Evolutionary conservation across 352 stramenopile species (phyloP).

Genomic region (Thalassiosira allenii): DNA sequence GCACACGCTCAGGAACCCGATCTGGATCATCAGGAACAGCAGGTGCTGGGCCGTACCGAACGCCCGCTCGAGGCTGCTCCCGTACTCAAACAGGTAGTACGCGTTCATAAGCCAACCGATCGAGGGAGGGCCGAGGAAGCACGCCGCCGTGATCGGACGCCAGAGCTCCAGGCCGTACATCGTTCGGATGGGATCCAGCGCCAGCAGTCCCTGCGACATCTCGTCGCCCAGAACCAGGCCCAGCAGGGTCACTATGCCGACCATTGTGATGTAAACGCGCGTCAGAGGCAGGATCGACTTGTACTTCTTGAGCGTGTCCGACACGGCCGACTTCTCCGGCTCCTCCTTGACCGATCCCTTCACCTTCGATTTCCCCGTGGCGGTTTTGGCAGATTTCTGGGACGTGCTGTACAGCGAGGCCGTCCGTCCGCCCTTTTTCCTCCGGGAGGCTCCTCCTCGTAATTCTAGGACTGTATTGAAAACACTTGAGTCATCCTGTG

Average conservation of each 20-base stretch:
- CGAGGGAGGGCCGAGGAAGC: constrained; percentile 79
- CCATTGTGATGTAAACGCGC: constrained; percentile 81
- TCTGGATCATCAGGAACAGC: constrained; percentile 80
- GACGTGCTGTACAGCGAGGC: constrained; percentile 55
- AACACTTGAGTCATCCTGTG: neutral
- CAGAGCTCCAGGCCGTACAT: constrained; percentile 83
- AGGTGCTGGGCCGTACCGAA: constrained; percentile 82
- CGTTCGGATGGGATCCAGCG: constrained; percentile 78
- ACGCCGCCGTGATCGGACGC: constrained; percentile 81
- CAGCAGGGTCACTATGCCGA: constrained; percentile 75
- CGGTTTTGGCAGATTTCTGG: constrained; percentile 60
- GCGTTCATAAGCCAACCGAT: constrained; percentile 83
- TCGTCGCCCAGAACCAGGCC: constrained; percentile 83
- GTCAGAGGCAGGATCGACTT: constrained; percentile 82
- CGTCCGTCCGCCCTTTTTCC: constrained; percentile 61
- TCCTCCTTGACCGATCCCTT: constrained; percentile 52
- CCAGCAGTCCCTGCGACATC: constrained; percentile 74
- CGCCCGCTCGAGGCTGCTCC: constrained; percentile 76
- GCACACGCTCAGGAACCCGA: constrained; percentile 64
- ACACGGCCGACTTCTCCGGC: constrained; percentile 64
- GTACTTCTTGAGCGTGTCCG: constrained; percentile 73
- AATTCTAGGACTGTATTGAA: constrained; percentile 38
- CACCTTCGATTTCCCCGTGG: constrained; percentile 82
- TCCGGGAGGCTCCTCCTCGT: constrained; percentile 66
- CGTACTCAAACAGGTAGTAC: constrained; percentile 86